Base-by-base conservation (phyloP, 352 stramenopile species). In the Pythium periplocum region DNA sequence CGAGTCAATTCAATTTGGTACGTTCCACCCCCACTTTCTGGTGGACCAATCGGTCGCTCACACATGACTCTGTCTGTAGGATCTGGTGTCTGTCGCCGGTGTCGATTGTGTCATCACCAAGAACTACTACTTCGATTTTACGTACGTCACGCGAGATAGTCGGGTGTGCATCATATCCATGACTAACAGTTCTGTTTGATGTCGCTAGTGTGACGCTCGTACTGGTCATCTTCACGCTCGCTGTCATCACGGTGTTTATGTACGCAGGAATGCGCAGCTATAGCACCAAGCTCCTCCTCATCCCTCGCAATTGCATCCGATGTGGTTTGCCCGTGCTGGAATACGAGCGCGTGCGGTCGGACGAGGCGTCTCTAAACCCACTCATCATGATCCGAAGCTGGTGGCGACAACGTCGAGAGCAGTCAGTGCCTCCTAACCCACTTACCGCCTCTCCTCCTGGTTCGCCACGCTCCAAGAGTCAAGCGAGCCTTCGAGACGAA, bases 101-200 rank as follows among this genome's bases (percentile, higher is more conserved):
- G 75, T 90, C 37, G 80, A 88, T 58, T 90, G 80, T 31, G 68
- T 90, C 9, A 66, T 90, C 53, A 71, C 66, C n/a, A 87, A 75
- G 47, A 87, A 61, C 1, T 90, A 78, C 42, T 90, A 88, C 61
- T 88, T 88, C 37, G 75, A 87, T 39, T 88, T 90, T 41, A 81
- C 69, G 80, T 90, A 51, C 44, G 73, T 67, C 38, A 42, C 38
- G 12, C 38, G 7, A 8, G 7, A 12, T 12, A 1, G 7, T 42
- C 38, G 38, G 38, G 38, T 42, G 38, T 42, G 12, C 1, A 42
- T 12, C 12, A 12, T 42, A 42, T 42, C 12, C 38, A 42, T 42
- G 7, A 61, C 1, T 90, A 78, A 39, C 87, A 88, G 60, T 88
- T 88, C 37, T 73, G 86, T 38, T 87, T 90, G 40, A 81, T 68